These are phyloP conservation scores for Cryptomeria japonica DNA, from an alignment of 75 land plant species.

Conservation along the genomic window DNA sequence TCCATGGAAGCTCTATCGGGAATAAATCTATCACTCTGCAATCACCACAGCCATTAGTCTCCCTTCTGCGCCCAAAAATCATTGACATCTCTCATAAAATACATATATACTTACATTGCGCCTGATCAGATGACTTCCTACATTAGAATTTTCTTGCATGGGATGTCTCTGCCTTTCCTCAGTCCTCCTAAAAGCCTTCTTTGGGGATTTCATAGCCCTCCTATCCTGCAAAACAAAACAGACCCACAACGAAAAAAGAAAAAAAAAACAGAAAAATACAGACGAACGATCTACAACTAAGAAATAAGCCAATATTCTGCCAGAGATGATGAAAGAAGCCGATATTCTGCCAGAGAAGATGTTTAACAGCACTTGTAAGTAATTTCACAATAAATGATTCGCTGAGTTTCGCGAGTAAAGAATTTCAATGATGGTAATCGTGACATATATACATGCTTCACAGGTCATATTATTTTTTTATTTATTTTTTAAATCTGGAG, in stretches of 20 bases:
- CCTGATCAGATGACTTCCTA: background rate
- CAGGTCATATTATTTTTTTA: background rate
- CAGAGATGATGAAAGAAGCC: too few species aligned
- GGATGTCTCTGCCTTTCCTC: background rate
- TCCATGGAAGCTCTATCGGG: slow-evolving; percentile 61
- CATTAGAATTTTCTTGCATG: background rate
- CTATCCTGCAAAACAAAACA: background rate
- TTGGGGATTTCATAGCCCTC: background rate
- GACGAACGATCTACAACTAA: background rate
- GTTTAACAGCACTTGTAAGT: background rate
- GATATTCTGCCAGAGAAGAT: background rate
- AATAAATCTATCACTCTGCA: slow-evolving; percentile 33
- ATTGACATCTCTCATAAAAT: too few species aligned
- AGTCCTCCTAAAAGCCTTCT: background rate
- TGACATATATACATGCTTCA: background rate
- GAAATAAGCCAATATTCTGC: too few species aligned
- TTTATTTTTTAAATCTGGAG: background rate
- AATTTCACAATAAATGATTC: background rate
- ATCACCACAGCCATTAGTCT: background rate
- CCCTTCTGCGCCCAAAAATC: background rate
- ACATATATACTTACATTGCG: too few species aligned
- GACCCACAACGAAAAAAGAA: background rate
- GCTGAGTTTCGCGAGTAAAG: background rate
- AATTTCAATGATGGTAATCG: background rate
- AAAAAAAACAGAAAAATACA: too few species aligned